phyloP scores from a whole-genome alignment of 495 filamentous ascomycete genomes.

The Xylaria longipes region DNA sequence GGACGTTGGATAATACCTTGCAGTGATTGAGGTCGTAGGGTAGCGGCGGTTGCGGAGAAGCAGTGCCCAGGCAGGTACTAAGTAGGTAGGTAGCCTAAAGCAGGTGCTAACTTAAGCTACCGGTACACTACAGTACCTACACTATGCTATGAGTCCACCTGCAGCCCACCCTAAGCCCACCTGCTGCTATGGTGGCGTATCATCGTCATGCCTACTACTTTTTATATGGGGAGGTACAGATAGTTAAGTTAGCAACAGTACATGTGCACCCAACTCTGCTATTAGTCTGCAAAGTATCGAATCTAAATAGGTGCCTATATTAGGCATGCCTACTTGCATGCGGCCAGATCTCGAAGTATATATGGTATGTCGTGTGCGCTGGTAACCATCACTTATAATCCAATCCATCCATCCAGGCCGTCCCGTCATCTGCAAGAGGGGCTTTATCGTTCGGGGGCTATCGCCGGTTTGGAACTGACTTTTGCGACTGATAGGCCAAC shows the following conservation, averaged over 20 bases:
- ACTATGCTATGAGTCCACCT: constrained; percentile 3
- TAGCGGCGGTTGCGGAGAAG: constrained; percentile 17
- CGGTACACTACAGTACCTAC: neutral
- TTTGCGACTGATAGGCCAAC: neutral
- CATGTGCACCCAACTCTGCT: neutral
- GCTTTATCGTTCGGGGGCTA: constrained; percentile 2
- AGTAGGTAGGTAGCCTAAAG: neutral
- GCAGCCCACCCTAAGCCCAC: neutral
- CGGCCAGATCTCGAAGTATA: neutral
- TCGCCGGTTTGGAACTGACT: neutral
- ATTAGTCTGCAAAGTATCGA: neutral
- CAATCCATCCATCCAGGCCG: neutral
- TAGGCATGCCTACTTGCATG: neutral
- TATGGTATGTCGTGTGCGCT: neutral
- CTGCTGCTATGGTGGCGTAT: constrained; percentile 10
- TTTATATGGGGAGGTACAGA: neutral
- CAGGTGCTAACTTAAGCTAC: neutral
- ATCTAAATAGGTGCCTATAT: neutral
- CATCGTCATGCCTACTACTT: neutral
- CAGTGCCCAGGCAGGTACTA: neutral
- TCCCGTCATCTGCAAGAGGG: neutral
- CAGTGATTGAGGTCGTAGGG: neutral
- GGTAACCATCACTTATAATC: neutral
- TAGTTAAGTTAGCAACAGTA: neutral
- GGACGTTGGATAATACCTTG: constrained; percentile 1